phyloP scores from a whole-genome alignment of 2,329 filamentous ascomycete species.

The Trichoderma sp. region DNA sequence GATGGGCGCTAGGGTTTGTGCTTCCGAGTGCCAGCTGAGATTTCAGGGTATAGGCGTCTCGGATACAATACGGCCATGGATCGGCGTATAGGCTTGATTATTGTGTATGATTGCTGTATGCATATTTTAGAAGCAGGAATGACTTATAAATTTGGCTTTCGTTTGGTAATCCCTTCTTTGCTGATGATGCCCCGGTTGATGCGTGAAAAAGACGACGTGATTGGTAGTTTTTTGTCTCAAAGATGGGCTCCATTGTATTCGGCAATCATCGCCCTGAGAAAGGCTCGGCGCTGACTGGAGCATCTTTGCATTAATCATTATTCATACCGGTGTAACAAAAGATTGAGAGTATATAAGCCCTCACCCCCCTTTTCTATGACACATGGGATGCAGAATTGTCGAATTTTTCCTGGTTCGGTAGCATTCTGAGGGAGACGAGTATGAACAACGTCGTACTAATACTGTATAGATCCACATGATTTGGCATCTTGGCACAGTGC shows the following conservation, averaged over 20 bases:
- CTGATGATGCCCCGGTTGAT: not conserved
- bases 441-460: too few relatives aligned
- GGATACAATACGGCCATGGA: slow-evolving; percentile 9
- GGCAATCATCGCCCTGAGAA: not conserved
- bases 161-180: not conserved
- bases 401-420: not conserved
- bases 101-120: slow-evolving; percentile 26
- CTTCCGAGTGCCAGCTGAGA: not conserved
- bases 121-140: not conserved
- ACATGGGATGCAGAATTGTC: not conserved
- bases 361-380: not conserved
- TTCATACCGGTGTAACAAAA: not conserved
- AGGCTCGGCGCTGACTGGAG: not conserved
- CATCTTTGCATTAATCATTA: not conserved
- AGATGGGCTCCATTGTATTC: not conserved
- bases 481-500: slow-evolving; percentile 17
- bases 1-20: not conserved
- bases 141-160: not conserved
- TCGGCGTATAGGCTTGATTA: slow-evolving; percentile 1
- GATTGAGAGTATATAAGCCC: not conserved
- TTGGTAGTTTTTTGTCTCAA: not conserved
- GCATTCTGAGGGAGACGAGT: not conserved
- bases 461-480: not conserved
- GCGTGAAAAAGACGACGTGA: not conserved
- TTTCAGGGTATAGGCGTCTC: slow-evolving; percentile 17